Evolutionary conservation across 208 protist species (phyloP).

Genomic region (Plasmodiophora brassicae): DNA sequence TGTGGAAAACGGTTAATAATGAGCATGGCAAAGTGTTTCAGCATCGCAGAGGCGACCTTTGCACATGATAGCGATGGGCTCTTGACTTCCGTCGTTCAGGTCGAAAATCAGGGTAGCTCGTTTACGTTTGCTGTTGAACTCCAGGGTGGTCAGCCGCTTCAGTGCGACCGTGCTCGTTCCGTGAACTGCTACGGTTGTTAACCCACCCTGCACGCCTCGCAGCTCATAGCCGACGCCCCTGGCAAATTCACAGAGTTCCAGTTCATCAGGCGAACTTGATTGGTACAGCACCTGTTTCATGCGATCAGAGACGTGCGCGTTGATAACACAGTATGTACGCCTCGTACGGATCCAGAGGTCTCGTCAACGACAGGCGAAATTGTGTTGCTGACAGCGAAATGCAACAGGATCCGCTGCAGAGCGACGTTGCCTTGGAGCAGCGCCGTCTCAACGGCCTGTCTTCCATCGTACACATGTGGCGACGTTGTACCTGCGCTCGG

Average conservation of each 20-base stretch:
- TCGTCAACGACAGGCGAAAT: not conserved
- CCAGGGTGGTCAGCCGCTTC: not conserved
- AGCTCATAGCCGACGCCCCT: not conserved
- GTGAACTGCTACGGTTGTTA: not conserved
- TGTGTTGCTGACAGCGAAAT: not conserved
- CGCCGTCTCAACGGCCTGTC: no score
- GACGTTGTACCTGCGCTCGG: no score
- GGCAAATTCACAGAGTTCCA: constrained; percentile 9
- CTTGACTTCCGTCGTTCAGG: not conserved
- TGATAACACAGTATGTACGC: not conserved
- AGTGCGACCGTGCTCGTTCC: not conserved
- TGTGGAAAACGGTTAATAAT: not conserved
- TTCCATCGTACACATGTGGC: no score
- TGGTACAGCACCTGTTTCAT: not conserved
- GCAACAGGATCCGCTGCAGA: not conserved
- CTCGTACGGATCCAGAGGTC: not conserved
- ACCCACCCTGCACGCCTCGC: not conserved
- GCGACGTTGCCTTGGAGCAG: no score
- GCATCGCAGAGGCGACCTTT: not conserved
- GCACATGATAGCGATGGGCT: not conserved
- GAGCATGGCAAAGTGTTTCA: not conserved
- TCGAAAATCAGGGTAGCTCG: not conserved
- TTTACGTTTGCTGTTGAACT: constrained; percentile 32
- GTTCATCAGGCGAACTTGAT: constrained; percentile 11
- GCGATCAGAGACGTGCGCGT: not conserved